Base-by-base conservation (phyloP, 495 filamentous ascomycete genomes). In the Zalerion maritima region DNA sequence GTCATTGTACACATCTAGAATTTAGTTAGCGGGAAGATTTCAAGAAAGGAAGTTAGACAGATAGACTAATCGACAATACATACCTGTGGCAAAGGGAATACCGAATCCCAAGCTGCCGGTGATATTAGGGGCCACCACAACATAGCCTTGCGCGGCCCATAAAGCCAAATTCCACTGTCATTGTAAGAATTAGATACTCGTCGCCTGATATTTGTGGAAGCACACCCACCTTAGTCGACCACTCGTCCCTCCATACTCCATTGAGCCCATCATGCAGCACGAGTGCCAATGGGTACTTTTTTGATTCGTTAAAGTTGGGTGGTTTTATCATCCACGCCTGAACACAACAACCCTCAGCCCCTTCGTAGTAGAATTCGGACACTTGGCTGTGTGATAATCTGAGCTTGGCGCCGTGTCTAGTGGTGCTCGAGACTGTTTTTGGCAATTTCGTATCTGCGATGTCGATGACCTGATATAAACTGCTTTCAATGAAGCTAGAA, bases 261-360 rank as follows among this genome's bases (percentile, higher is more conserved):
- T 8, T 19, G 0, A 43, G 42, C 0, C 38, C 42, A 13, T 38
- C 43, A 21, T 45, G 49, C 9, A 50, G 35, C 13, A 40, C 15
- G n/a, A 54, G n/a, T 1, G 33, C 36, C 21, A 50, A 18, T 10
- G 50, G 50, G 16, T 42, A 49, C 28, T 39, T 45, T 13, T 41
- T 42, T 10, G 3, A 32, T 16, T 46, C 37, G 19, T 45, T 45
- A 35, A 51, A 54, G 29, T 36, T 8, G 8, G 36, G 22, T 23
- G 50, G 50, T 20, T 29, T 35, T 11, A 51, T 27, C 21, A 54
- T 29, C 50, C 50, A 54, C 14, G 45, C 43, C 3, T 54, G 47
- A 6, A 49, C 35, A 6, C 18, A 28, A 28, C 30, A 33, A 13
- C 42, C 29, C 8, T 31, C 35, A 3, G 18, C 35, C 1, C 49